Conservation (phyloP, 2,329 filamentous ascomycete genomes). For the Talaromyces sp. region DNA sequence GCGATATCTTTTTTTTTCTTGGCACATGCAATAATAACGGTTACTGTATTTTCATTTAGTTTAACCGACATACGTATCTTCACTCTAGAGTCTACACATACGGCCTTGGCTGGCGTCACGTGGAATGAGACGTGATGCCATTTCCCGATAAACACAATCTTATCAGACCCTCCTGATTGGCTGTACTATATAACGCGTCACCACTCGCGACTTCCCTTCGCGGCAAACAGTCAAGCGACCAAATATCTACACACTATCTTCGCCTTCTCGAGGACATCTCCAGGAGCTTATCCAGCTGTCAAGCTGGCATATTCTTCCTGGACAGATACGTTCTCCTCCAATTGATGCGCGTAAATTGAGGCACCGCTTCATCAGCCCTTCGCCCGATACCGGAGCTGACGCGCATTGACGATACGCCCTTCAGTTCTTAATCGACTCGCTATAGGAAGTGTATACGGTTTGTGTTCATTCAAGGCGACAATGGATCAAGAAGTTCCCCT, state of each 20-base stretch:
- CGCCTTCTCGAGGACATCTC: neutral
- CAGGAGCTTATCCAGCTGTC: slow-evolving; percentile 8
- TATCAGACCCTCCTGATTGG: slow-evolving; percentile 7
- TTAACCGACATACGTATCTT: neutral
- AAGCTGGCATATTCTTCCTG: slow-evolving; percentile 11
- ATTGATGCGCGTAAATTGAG: neutral
- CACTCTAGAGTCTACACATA: neutral
- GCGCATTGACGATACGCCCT: too few relatives aligned
- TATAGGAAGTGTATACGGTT: neutral
- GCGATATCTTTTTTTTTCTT: too few relatives aligned
- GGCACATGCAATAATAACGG: too few relatives aligned
- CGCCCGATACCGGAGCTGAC: neutral
- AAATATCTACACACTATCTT: neutral
- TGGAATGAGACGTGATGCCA: neutral
- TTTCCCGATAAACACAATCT: neutral
- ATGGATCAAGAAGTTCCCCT: slow-evolving; percentile 28
- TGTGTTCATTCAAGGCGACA: neutral
- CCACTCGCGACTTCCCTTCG: slow-evolving; percentile 2
- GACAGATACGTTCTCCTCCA: neutral
- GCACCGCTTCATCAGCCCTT: neutral
- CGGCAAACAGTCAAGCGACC: slow-evolving; percentile 15
- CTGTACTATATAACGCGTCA: slow-evolving; percentile 5
- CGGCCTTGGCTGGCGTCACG: neutral
- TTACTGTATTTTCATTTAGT: too few relatives aligned
- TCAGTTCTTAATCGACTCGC: too few relatives aligned